Base-by-base conservation (phyloP, 139 green algal species). In the Monoraphidium neglectum region DNA sequence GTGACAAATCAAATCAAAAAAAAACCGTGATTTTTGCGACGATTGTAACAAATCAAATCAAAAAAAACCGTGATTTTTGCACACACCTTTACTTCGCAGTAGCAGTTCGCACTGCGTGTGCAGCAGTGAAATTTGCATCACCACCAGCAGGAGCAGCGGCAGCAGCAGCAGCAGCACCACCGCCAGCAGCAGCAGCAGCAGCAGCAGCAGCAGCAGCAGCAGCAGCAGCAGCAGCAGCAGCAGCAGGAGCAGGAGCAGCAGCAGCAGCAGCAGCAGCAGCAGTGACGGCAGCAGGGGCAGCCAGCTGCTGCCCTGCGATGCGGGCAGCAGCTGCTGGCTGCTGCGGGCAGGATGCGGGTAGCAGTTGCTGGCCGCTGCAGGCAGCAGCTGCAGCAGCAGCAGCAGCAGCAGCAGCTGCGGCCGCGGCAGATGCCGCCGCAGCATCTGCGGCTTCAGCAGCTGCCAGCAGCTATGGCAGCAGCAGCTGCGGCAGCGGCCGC, bases 231-330 rank as follows among this genome's bases (percentile, higher is more conserved):
- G 15, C 33, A 68, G 62, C 32, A 46, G 43, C 18, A 23, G 28
- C 43, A 23, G 21, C 33, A 51, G 5, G 18, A 30, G 15, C 12
- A 49, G 15, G 21, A 35, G 33, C 10, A 2, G 35, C 15, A 23
- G 28, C 62, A 51, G 23, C 2, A 36, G 37, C 38, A 54, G 37
- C 65, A 56, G 64, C 64, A 56, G 65, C 65, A 71, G 65, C 65
- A 71, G 21, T 59, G 37, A 40, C 23, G 23, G 35, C 36, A 51
- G 63, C 28, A 51, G 13, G 13, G 33, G 33, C 18, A 3, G n/a
- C 33, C 32, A 15, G 47, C 47, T 12, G 47, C 47, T 12, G 15
- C 63, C 37, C 53, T 67, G n/a, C 51, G 51, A 16, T 76, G 37
- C 32, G 33, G 38, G 32, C 53, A 66, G 35, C 66, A 76, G 24